A percentile compares a stretch with the other conserved stretches of the same genome.
phyloP scores from a whole-genome alignment of 106 monocot species.

The Posidonia australis region DNA sequence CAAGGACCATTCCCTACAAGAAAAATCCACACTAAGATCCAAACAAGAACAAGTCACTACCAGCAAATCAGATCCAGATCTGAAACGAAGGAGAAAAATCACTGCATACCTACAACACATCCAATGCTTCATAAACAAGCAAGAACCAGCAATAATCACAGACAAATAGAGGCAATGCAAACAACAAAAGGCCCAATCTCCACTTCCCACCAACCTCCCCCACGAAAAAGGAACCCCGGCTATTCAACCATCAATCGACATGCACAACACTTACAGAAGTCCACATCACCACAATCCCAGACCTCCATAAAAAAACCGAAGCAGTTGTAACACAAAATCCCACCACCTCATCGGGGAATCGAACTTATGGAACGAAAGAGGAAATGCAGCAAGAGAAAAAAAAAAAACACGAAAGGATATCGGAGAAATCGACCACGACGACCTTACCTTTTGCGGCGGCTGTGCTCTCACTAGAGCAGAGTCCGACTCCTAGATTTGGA shows the following conservation, averaged over 20 bases:
- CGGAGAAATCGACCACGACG: too few relatives aligned
- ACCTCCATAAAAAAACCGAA: too few relatives aligned
- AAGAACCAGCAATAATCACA: neutral
- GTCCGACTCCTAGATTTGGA: too few relatives aligned
- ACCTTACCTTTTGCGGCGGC: too few relatives aligned
- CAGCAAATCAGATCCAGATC: conserved; percentile 3
- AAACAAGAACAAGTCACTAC: conserved; percentile 1
- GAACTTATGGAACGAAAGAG: too few relatives aligned
- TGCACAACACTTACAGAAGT: neutral
- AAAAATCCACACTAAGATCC: neutral
- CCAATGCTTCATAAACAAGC: neutral
- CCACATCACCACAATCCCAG: neutral
- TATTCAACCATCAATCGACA: neutral
- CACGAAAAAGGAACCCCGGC: neutral
- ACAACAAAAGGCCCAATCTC: neutral
- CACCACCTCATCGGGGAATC: too few relatives aligned
- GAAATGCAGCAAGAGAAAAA: too few relatives aligned
- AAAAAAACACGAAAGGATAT: too few relatives aligned
- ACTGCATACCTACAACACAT: neutral
- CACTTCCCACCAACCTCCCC: too few relatives aligned
- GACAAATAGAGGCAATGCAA: neutral
- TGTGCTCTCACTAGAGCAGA: too few relatives aligned
- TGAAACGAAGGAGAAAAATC: neutral
- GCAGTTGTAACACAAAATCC: too few relatives aligned
- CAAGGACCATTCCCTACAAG: neutral